Evolutionary conservation across 2,329 filamentous ascomycete species (phyloP), one percentile per base, ranked within the genome.

Genomic region (Colletotrichum tanaceti): DNA sequence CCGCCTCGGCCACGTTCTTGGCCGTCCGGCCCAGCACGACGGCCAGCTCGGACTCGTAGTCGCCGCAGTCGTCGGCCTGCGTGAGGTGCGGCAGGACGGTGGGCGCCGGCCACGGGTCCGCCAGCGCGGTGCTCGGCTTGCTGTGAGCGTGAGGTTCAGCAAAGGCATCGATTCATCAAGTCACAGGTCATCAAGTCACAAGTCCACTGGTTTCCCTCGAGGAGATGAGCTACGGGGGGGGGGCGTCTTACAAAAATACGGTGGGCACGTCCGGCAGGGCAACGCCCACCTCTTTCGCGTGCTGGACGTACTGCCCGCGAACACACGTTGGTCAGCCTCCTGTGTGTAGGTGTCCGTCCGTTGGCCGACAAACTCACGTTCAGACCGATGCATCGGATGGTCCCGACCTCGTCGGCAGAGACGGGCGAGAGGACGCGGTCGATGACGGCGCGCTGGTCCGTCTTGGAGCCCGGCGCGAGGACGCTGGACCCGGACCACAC

Each of bases 401-500:
- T 71, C 4, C 69, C 69, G n/a, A 71, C 59, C 54, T 78, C 76
- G 5, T 64, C 72, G n/a, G 74, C 71, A 1, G 75, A 75, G 11
- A 78, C 70, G 38, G 76, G 76, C 2, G 86, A 87, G 47, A 89
- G 79, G 16, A 89, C 74, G 4, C 80, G 77, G 61, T 79, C 80
- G 70, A 87, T 81, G 44, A 77, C 75, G 74, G 83, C 83, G 3
- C 78, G 77, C 70, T 79, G 78, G 38, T 79, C 84, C 1, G 87
- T 89, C 14, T 80, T 79, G 24, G 79, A 76, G 3, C 88, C 89
- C 0, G 87, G 84, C 28, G 77, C 79, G 53, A 90, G 77, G 1
- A 89, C 85, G 2, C 89, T 90, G 1, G 78, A 79, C 20, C 89
- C 88, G 28, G 84, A 86, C 78, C 87, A 90, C 7, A 88, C 80